phyloP scores from a whole-genome alignment of 2,329 filamentous ascomycete genomes.

The Dendrostoma leiphaemia region DNA sequence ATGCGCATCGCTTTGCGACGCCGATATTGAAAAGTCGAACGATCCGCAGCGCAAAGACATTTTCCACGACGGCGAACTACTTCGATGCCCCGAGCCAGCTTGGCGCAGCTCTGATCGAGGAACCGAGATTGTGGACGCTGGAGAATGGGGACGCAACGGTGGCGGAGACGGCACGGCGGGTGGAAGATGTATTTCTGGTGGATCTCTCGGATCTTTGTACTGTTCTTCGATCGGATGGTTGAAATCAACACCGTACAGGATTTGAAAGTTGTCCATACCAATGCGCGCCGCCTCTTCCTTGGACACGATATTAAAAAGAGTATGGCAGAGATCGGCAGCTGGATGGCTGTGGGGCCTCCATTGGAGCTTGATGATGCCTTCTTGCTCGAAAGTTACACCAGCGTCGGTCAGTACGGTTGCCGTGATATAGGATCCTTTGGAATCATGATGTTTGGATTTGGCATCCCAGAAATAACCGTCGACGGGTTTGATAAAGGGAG shows the following conservation, averaged over 20 bases:
- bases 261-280: not conserved
- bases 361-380: not conserved
- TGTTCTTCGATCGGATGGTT: not conserved
- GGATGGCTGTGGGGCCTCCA: not conserved
- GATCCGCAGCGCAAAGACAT: not conserved
- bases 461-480: not conserved
- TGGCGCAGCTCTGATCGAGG: not conserved
- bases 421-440: not conserved
- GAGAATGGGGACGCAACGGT: not conserved
- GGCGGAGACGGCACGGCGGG: not conserved
- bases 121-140: not conserved
- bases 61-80: not conserved
- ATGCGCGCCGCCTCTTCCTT: not conserved
- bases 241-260: not conserved
- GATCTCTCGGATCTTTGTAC: not conserved
- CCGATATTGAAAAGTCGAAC: not conserved
- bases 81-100: too few relatives aligned
- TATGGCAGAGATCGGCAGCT: not conserved
- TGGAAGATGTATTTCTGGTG: not conserved
- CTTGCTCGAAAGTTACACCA: not conserved
- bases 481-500: not conserved
- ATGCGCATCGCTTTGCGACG: not conserved
- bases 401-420: not conserved
- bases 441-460: not conserved
- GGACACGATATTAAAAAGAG: not conserved